A percentile compares a stretch with the other conserved stretches of the same genome.
Evolutionary conservation across 2,329 filamentous ascomycete species (phyloP).

Genomic region (Conoideocrella luteorostrata): DNA sequence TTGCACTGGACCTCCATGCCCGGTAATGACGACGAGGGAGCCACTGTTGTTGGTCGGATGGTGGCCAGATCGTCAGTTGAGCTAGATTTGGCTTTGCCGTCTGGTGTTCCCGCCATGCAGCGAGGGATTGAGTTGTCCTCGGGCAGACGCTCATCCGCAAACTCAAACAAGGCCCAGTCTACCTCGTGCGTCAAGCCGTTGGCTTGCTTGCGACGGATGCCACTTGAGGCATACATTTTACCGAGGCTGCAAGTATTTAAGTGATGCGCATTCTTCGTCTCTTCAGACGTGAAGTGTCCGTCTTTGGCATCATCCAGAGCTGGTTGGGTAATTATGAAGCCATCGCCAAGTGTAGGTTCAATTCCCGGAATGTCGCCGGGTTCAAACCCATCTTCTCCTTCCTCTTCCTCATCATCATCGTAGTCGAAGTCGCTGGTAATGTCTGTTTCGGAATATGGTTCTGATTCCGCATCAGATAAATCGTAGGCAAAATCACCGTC

Average conservation of each 20-base stretch:
- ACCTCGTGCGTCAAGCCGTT: conserved; percentile 79
- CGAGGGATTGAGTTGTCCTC: conserved; percentile 62
- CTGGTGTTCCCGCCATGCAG: conserved; percentile 11
- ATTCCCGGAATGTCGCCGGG: conserved; percentile 75
- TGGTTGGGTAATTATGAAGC: conserved; percentile 81
- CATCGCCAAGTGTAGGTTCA: conserved; percentile 65
- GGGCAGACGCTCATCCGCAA: conserved; percentile 65
- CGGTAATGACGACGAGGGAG: conserved; percentile 55
- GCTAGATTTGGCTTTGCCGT: conserved; percentile 8
- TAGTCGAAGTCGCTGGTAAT: conserved; percentile 47
- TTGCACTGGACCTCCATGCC: conserved; percentile 80
- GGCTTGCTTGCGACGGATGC: conserved; percentile 69
- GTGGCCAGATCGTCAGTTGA: conserved; percentile 23
- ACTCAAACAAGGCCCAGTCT: conserved; percentile 88
- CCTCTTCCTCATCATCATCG: conserved; percentile 49
- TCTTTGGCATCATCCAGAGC: conserved; percentile 81
- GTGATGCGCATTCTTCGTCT: conserved; percentile 71
- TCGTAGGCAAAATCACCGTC: conserved; percentile 53
- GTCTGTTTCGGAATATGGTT: conserved; percentile 42
- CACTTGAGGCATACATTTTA: conserved; percentile 82
- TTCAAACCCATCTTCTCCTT: conserved; percentile 50
- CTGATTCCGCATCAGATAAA: conserved; percentile 57
- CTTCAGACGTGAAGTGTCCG: conserved; percentile 71
- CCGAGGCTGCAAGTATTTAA: conserved; percentile 75
- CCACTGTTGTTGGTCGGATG: conserved; percentile 52